phyloP scores from a whole-genome alignment of 1,284 basidiomycete species.

The Austroboletus rostrupii region DNA sequence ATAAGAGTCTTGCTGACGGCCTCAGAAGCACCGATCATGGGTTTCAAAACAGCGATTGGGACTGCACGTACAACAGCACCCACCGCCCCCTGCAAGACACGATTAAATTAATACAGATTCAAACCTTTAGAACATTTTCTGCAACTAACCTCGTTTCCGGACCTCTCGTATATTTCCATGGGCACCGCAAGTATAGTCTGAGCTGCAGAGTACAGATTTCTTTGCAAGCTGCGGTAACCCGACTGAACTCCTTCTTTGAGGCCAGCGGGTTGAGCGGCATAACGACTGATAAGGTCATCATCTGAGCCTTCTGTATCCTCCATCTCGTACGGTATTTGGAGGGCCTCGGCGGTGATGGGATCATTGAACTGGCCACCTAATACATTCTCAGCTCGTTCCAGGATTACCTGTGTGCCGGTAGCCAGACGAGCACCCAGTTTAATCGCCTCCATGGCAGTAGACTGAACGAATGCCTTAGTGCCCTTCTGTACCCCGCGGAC shows the following conservation, averaged over 20 bases:
- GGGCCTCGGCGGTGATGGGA: slow-evolving; percentile 61
- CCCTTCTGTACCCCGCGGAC: slow-evolving; percentile 93
- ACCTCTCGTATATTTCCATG: slow-evolving; percentile 97
- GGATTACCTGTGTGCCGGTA: slow-evolving; percentile 94
- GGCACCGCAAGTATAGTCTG: slow-evolving; percentile 98
- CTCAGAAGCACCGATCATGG: slow-evolving; percentile 95
- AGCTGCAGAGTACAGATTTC: slow-evolving; percentile 87
- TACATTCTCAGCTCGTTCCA: slow-evolving; percentile 93
- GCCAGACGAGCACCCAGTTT: slow-evolving; percentile 93
- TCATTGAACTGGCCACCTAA: slow-evolving; percentile 76
- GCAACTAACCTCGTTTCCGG: slow-evolving; percentile 72
- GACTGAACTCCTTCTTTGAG: slow-evolving; percentile 86
- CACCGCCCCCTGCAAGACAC: slow-evolving; percentile 68
- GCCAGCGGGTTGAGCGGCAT: slow-evolving; percentile 85
- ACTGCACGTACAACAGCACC: slow-evolving; percentile 93
- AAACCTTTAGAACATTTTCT: background rate
- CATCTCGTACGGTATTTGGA: slow-evolving; percentile 44
- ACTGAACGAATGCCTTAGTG: slow-evolving; percentile 87
- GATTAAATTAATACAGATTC: background rate
- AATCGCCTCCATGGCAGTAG: slow-evolving; percentile 92
- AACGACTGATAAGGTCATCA: slow-evolving; percentile 72
- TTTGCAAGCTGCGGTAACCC: slow-evolving; percentile 82
- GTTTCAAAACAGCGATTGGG: slow-evolving; percentile 92
- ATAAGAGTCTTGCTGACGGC: slow-evolving; percentile 93
- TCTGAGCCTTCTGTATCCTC: slow-evolving; percentile 37